Evolutionary conservation across 208 protist species (phyloP).

Genomic region (Acanthamoeba lugdunensis): DNA sequence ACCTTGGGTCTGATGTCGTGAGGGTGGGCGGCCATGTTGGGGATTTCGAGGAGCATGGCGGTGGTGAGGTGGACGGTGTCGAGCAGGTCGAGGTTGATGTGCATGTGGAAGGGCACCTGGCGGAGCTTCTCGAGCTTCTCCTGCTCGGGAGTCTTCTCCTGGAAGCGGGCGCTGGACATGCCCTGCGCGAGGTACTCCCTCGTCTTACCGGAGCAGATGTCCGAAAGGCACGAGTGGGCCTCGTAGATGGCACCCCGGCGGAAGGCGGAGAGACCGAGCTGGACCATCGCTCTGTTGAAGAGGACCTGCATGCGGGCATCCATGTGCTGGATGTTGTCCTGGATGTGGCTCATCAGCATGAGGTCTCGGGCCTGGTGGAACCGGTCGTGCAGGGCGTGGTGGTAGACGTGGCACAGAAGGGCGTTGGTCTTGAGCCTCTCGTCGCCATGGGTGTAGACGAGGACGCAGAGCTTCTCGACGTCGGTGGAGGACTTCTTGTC

Average conservation of each 20-base stretch:
- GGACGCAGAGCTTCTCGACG: slow-evolving; percentile 78
- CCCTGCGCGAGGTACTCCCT: slow-evolving; percentile 91
- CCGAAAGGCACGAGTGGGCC: slow-evolving; percentile 87
- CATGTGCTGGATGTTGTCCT: slow-evolving; percentile 88
- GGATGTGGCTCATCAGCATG: slow-evolving; percentile 90
- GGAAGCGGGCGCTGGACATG: slow-evolving; percentile 76
- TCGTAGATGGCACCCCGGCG: slow-evolving; percentile 86
- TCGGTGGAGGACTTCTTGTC: slow-evolving; percentile 21
- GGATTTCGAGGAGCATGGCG: slow-evolving; percentile 90
- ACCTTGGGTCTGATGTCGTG: slow-evolving; percentile 71
- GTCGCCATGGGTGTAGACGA: slow-evolving; percentile 86
- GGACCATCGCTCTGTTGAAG: slow-evolving; percentile 92
- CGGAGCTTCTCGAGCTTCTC: slow-evolving; percentile 88
- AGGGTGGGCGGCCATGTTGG: slow-evolving; percentile 80
- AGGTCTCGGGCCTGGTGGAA: slow-evolving; percentile 90
- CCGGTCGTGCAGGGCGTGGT: slow-evolving; percentile 88
- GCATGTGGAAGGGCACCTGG: slow-evolving; percentile 91
- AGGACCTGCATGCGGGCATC: slow-evolving; percentile 90
- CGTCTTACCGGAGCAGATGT: slow-evolving; percentile 84
- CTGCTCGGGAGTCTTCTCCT: slow-evolving; percentile 87
- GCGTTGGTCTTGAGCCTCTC: slow-evolving; percentile 86
- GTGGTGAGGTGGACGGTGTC: slow-evolving; percentile 90
- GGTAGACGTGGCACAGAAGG: slow-evolving; percentile 90
- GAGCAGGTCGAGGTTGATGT: slow-evolving; percentile 92
- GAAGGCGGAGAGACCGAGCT: slow-evolving; percentile 92